Conservation (phyloP, 768 basidiomycete species). For the Pholiota conissans region DNA sequence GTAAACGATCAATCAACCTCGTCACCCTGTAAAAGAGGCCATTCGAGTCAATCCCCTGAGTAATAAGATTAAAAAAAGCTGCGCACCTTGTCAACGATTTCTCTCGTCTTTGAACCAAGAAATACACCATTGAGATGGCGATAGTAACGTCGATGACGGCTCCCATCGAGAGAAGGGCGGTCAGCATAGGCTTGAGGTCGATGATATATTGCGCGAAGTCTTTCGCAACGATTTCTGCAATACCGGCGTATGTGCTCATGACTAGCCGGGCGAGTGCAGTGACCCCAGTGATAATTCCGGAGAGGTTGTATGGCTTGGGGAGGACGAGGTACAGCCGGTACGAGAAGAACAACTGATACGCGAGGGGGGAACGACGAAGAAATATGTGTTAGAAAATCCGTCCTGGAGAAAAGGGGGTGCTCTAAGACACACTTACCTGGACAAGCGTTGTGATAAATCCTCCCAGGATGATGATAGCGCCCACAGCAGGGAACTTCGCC, state of each 20-base stretch:
- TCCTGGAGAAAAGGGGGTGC: neutral
- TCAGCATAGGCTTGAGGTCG: neutral
- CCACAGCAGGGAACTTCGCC: slow-evolving; percentile 1
- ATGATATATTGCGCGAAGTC: neutral
- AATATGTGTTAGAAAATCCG: too few relatives aligned
- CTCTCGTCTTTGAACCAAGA: slow-evolving; percentile 4
- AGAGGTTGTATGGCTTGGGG: slow-evolving; percentile 4
- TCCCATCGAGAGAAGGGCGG: slow-evolving; percentile 4
- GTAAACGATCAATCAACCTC: neutral
- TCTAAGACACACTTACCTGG: slow-evolving; percentile 4
- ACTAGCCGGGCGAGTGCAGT: neutral
- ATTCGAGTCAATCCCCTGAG: neutral
- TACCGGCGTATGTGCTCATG: slow-evolving; percentile 4
- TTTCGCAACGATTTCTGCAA: neutral
- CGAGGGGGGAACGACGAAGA: too few relatives aligned
- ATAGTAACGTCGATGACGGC: slow-evolving; percentile 10
- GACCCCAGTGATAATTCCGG: slow-evolving; percentile 1
- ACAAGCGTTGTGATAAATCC: slow-evolving; percentile 11
- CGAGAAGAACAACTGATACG: slow-evolving; percentile 7
- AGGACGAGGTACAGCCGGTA: slow-evolving; percentile 8
- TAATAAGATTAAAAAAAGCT: neutral
- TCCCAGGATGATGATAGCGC: slow-evolving; percentile 6
- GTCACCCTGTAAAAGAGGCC: neutral
- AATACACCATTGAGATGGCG: slow-evolving; percentile 9
- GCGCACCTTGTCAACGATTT: neutral